Evolutionary conservation across 2,329 filamentous ascomycete species (phyloP), one percentile per base, ranked within the genome.

Genomic region (Aureobasidium mangrovei): DNA sequence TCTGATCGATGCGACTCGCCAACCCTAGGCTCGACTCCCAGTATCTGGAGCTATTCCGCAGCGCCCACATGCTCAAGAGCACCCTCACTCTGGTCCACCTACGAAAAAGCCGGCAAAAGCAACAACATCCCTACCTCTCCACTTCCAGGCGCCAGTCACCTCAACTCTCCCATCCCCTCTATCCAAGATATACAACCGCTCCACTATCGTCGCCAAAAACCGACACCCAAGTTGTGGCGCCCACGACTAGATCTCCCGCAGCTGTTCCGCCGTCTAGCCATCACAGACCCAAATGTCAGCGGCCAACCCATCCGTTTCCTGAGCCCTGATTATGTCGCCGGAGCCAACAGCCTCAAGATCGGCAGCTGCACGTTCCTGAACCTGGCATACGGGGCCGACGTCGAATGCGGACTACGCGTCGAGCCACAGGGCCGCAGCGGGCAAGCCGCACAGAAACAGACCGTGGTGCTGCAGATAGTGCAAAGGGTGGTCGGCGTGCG

Each of bases 301-400:
- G 64, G 65, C n/a, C 55, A 61, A 12, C 62, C 62, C 18, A 59
- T 65, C 46, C 60, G 60, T 38, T 65, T 52, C 58, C 48, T 61
- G 7, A 63, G 63, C 3, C 52, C 42, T 12, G 36, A 55, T 42
- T 63, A 60, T 53, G 47, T 54, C n/a, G 46, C 56, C 5, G 59
- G 59, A 10, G 42, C 59, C 4, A 59, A 61, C 24, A 52, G 57
- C 4, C 51, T 63, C 4, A 39, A 55, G 7, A 41, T 64, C 6
- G 64, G 65, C 4, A 55, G 58, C 24, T 64, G 63, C 52, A 62
- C 58, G 7, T 65, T 62, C 45, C 55, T 65, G 12, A 62, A 60
- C 10, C 54, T 66, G 6, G 59, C 64, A 1, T 65, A 63, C 48
- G 63, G 61, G n/a, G 58, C 58, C 4, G 59, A 60, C 12, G 56